Conservation (phyloP, 75 land plant genomes). For the Chamaecyparis obtusa region DNA sequence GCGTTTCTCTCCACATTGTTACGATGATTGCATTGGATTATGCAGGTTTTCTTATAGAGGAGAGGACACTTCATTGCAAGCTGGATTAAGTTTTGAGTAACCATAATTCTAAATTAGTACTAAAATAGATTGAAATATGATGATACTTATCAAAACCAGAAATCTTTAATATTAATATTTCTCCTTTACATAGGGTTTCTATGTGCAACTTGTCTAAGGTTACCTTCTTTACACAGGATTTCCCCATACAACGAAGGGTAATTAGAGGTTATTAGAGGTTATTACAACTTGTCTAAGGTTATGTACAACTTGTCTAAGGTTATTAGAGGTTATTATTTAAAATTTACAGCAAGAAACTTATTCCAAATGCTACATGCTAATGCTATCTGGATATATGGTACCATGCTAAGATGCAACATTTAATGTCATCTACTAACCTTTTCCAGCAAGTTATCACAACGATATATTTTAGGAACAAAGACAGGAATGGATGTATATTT, state of each 20-base stretch:
- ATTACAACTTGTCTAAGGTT: no score
- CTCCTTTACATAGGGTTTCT: neutral
- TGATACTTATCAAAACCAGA: neutral
- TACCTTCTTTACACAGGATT: neutral
- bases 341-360: neutral
- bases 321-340: neutral
- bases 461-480: neutral
- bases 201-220: neutral
- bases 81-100: neutral
- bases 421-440: neutral
- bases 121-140: neutral
- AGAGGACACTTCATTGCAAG: neutral
- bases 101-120: neutral
- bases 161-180: no score
- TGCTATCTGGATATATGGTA: neutral
- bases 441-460: neutral
- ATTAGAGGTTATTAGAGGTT: neutral
- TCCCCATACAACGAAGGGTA: neutral
- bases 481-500: neutral
- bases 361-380: neutral
- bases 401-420: neutral
- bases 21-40: no score
- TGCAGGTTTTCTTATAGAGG: no score
- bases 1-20: no score
- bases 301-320: no score